Evolutionary conservation across 148 eudicot species (phyloP), one percentile per base, ranked within the genome.

Genomic region (Rhododendron williamsianum): DNA sequence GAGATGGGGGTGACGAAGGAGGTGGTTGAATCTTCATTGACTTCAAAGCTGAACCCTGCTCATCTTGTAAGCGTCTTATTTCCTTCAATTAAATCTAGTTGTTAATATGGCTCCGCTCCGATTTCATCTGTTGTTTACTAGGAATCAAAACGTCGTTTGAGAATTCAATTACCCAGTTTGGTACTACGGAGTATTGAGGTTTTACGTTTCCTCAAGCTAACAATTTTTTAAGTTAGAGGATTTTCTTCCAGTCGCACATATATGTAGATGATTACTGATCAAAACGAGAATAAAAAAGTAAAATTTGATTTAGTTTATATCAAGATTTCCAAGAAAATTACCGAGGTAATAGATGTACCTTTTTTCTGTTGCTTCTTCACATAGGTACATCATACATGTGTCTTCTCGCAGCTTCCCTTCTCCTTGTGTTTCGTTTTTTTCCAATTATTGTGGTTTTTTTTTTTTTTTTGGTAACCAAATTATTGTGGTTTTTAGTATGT

Each of bases 1-100:
- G 71, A 80, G 84, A 85, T 85, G 87, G 87, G 87, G 25, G 87
- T 80, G 84, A 85, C 87, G 16, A 85, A 85, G 78, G 87, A 85
- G 83, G 25, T 9, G 38, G 79, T 85, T 71, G 84, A 85, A 85
- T 69, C 87, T 46, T 79, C 87, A 67, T 73, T 85, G 58, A 85
- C 80, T 80, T 80, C 87, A 27, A 85, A 85, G 87, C 51, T 85
- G 23, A 85, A 85, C 87, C 83, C 87, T 67, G 49, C 87, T 85
- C 83, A 85, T 63, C 83, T 85, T 6, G 87, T 85, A 85, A 67
- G 84, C 79, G 4, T 19, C 13, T 58, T 23, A 36, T n/a, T 18
- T 4, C 51, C 25, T 84, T 33, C 46, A 1, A 41, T 12, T 73
- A 7, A 38, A 2, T 84, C 45, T 74, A 49, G 23, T 73, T 52